Base-by-base conservation (phyloP, 1,139 yeast genomes). In the Kodamaea alishanica region DNA sequence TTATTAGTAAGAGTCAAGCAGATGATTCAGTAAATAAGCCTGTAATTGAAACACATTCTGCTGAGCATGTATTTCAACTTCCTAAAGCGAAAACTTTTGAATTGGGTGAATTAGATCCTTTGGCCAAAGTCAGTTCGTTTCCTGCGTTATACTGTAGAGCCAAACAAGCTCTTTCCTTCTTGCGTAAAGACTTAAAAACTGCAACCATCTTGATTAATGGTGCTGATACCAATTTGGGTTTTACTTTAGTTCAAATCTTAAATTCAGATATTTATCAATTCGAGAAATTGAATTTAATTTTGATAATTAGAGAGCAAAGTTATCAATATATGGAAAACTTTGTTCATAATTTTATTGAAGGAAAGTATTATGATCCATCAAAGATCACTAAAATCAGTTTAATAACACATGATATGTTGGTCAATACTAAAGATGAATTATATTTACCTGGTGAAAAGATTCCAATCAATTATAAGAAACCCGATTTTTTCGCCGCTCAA, bases 141-240 rank as follows among this genome's bases (percentile, higher is more conserved):
- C 69, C 73, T 0, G 57, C 65, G n/a, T 53, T 62, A 22, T 71
- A 63, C 42, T 65, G 70, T 42, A 57, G 69, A 32, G 68, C 73
- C 30, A 66, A 65, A 42, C 73, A 67, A 43, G 63, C 65, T 3
- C 59, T 70, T 28, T 47, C 55, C 23, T 60, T 64, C 42, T 52
- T 63, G 32, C 50, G 56, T 30, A 28, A 38, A 1, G 32, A 37
- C 8, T 40, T 48, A 12, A 39, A 51, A 23, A 42, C 47, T 29
- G 59, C 61, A 8, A 65, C 59, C 34, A 50, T 71, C 7, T 52
- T 71, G 33, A 66, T 71, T 38, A 70, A 71, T 48, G 77, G 77
- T 8, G 77, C 67, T 5, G 75, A 71, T 44, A 68, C 76, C 6
- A 55, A 58, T 37, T 48, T 70, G 26, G 75, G 73, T 0, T 50